Evolutionary conservation across 2,329 filamentous ascomycete genomes (phyloP).

Genomic region (Fusarium sp.): DNA sequence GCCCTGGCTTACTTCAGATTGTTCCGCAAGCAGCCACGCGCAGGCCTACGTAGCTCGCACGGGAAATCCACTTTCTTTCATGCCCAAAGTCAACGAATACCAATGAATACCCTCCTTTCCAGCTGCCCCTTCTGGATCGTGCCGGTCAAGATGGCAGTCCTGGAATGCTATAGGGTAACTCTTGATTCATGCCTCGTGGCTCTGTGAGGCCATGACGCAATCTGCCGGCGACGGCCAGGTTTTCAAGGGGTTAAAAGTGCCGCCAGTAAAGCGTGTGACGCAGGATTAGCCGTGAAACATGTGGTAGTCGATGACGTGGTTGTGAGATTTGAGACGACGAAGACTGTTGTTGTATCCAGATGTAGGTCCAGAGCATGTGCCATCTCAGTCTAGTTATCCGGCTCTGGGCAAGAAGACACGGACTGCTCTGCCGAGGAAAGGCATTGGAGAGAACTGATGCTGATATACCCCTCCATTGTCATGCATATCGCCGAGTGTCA

Average conservation of each 20-base stretch:
- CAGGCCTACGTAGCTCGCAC: conserved; percentile 24
- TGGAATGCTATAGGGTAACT: conserved; percentile 36
- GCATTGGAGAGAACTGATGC: neutral
- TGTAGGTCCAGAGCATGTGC: neutral
- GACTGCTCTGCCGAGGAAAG: too few relatives aligned
- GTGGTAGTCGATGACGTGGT: conserved; percentile 11
- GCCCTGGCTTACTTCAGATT: neutral
- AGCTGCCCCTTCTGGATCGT: conserved; percentile 18
- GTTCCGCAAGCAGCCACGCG: conserved; percentile 7
- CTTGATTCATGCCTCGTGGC: neutral
- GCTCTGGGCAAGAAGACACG: neutral
- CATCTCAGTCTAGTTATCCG: neutral
- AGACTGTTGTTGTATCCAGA: neutral
- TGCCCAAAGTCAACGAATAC: conserved; percentile 10
- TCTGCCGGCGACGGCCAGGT: conserved; percentile 6
- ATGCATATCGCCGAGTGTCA: neutral
- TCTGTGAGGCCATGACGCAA: conserved; percentile 34
- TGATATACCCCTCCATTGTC: neutral
- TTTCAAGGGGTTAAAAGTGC: conserved; percentile 8
- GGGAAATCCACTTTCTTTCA: conserved; percentile 25
- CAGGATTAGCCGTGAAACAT: conserved; percentile 1
- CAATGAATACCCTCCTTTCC: conserved; percentile 30
- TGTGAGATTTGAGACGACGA: neutral
- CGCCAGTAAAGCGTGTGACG: conserved; percentile 15
- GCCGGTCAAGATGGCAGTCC: conserved; percentile 1